Conservation (phyloP, 306 rosid genomes). For the Vicia villosa region DNA sequence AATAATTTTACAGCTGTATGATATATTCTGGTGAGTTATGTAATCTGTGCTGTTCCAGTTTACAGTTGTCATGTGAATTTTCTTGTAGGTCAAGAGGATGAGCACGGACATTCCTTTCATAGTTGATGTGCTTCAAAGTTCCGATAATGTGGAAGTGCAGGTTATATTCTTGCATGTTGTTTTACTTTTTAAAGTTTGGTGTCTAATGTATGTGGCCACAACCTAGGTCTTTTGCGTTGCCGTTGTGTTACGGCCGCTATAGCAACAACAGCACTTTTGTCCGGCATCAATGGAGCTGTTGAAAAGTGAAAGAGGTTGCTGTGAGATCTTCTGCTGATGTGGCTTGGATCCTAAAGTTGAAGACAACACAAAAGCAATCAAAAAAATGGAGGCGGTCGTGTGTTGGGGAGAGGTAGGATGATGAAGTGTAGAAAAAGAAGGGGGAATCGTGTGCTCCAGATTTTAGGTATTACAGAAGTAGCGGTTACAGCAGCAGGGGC, state of each 20-base stretch:
- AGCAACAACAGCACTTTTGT: not conserved
- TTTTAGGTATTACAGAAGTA: not conserved
- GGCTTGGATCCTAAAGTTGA: no score
- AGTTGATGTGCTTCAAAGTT: conserved; percentile 76
- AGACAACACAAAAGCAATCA: no score
- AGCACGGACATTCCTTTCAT: conserved; percentile 73
- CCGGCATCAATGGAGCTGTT: no score
- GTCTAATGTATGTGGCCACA: not conserved
- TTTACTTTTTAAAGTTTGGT: not conserved
- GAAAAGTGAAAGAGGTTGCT: no score
- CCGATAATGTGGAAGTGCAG: conserved; percentile 80
- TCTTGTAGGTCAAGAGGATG: conserved; percentile 69
- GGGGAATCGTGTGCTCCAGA: not conserved
- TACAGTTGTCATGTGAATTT: conserved; percentile 18
- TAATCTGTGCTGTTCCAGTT: conserved; percentile 26
- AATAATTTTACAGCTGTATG: conserved; percentile 7
- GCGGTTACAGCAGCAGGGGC: not conserved
- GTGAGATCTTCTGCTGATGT: no score
- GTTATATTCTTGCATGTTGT: conserved; percentile 45
- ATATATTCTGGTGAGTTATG: conserved; percentile 13
- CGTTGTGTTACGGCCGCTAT: not conserved
- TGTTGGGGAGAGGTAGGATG: not conserved
- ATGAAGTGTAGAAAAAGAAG: not conserved
- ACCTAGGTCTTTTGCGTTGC: not conserved
- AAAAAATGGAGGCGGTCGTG: not conserved